Percentiles rank a stretch among this genome's conserved stretches.
phyloP scores from a whole-genome alignment of 345 rosid species.

The Pelargonium nanum region DNA sequence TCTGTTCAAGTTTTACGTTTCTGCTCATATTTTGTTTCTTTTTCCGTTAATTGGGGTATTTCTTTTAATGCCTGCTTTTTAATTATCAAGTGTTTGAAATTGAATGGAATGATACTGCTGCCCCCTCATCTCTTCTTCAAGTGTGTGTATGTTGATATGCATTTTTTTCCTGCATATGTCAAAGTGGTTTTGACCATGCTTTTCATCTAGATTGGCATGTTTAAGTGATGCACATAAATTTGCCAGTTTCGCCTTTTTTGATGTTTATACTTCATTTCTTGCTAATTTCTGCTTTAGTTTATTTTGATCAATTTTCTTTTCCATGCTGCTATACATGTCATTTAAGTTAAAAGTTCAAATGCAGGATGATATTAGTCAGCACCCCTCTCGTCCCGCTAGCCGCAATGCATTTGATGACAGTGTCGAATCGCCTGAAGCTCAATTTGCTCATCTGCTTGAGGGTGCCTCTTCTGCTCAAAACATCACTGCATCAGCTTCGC shows the following conservation, averaged over 20 bases:
- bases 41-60: too few relatives aligned
- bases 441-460: slow-evolving; percentile 29
- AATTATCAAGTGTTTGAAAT: too few relatives aligned
- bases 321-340: background rate
- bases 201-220: background rate
- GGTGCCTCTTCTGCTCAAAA: slow-evolving; percentile 16
- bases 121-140: too few relatives aligned
- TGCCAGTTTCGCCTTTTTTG: background rate
- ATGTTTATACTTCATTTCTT: background rate
- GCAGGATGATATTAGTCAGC: slow-evolving; percentile 51
- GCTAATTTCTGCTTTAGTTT: background rate
- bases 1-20: background rate
- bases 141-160: too few relatives aligned
- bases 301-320: background rate
- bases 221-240: background rate
- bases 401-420: slow-evolving; percentile 39
- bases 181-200: background rate
- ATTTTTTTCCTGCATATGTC: background rate
- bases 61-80: too few relatives aligned
- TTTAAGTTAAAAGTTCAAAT: slow-evolving; percentile 7
- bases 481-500: slow-evolving; percentile 35
- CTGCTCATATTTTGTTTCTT: too few relatives aligned
- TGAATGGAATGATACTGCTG: too few relatives aligned
- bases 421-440: slow-evolving; percentile 33
- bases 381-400: slow-evolving; percentile 53